These are phyloP conservation scores for Penicillium daleae DNA, from an alignment of 495 filamentous ascomycete genomes.

Conservation along the genomic window DNA sequence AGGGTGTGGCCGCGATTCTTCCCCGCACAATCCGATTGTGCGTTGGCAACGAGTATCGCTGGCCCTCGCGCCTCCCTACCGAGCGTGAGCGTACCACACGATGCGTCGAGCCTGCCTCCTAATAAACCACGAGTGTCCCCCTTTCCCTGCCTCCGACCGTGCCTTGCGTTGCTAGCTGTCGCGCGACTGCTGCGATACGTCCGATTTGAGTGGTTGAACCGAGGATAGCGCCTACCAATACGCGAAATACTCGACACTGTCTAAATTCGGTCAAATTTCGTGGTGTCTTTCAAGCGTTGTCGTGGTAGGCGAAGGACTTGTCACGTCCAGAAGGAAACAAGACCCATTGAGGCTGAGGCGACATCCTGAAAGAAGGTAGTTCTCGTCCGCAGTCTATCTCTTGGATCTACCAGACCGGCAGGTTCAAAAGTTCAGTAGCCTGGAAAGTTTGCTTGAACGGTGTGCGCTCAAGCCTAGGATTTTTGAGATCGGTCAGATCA, in stretches of 20 bases:
- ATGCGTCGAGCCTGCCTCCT: slow-evolving; percentile 38
- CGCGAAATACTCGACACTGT: slow-evolving; percentile 2
- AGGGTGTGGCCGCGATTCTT: slow-evolving; percentile 6
- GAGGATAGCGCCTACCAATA: not conserved
- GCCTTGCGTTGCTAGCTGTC: slow-evolving; percentile 40
- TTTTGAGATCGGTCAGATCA: slow-evolving; percentile 9
- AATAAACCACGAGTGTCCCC: slow-evolving; percentile 29
- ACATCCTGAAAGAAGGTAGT: not conserved
- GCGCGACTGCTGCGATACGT: slow-evolving; percentile 4
- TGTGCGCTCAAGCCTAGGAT: not conserved
- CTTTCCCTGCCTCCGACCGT: slow-evolving; percentile 20
- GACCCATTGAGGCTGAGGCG: not conserved
- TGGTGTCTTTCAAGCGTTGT: not conserved
- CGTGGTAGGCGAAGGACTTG: not conserved
- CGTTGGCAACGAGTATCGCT: slow-evolving; percentile 1
- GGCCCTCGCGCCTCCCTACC: slow-evolving; percentile 4
- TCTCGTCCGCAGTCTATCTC: not conserved
- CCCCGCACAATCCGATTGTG: slow-evolving; percentile 9
- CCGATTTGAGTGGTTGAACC: slow-evolving; percentile 4
- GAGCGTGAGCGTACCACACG: slow-evolving; percentile 33
- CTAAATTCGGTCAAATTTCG: not conserved
- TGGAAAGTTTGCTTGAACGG: not conserved
- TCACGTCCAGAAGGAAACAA: not conserved
- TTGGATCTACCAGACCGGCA: not conserved
- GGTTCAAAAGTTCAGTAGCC: not conserved